Evolutionary conservation across 257 asterid species (phyloP).

Genomic region (Linaria vulgaris): DNA sequence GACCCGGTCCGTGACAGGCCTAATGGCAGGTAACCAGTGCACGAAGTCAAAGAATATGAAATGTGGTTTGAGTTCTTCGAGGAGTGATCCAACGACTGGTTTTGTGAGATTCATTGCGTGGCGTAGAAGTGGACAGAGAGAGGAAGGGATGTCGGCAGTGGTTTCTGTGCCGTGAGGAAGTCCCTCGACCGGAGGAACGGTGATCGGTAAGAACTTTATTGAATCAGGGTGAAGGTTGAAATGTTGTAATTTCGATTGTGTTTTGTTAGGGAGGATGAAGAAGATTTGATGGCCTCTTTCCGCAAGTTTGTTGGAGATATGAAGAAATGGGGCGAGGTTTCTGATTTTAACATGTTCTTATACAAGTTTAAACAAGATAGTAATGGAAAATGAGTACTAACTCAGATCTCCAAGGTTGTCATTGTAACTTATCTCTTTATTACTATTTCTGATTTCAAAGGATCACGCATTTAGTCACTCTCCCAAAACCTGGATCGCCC

Average conservation of each 20-base stretch:
- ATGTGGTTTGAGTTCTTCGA: conserved; percentile 35
- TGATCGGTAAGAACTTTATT: conserved; percentile 34
- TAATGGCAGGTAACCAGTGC: conserved; percentile 59
- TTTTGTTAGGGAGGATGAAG: conserved; percentile 42
- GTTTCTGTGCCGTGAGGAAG: conserved; percentile 48
- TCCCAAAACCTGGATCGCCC: no score
- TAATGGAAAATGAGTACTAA: no score
- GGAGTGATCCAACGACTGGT: conserved; percentile 29
- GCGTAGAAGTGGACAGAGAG: conserved; percentile 35
- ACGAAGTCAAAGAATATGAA: conserved; percentile 47
- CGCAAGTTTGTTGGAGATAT: conserved; percentile 55
- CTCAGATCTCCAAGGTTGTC: no score
- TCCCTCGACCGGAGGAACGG: conserved; percentile 43
- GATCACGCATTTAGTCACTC: no score
- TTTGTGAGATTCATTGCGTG: conserved; percentile 47
- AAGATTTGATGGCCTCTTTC: conserved; percentile 43
- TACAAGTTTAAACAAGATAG: no score
- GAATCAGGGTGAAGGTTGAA: conserved; percentile 39
- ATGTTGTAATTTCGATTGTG: conserved; percentile 32
- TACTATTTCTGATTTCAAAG: no score
- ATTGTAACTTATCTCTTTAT: no score
- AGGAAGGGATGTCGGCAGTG: conserved; percentile 46
- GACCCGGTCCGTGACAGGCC: no score
- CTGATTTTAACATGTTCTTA: conserved; percentile 37
- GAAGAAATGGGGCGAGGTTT: conserved; percentile 55